Evolutionary conservation across 148 eudicot species (phyloP).

Genomic region (Chenopodium album): DNA sequence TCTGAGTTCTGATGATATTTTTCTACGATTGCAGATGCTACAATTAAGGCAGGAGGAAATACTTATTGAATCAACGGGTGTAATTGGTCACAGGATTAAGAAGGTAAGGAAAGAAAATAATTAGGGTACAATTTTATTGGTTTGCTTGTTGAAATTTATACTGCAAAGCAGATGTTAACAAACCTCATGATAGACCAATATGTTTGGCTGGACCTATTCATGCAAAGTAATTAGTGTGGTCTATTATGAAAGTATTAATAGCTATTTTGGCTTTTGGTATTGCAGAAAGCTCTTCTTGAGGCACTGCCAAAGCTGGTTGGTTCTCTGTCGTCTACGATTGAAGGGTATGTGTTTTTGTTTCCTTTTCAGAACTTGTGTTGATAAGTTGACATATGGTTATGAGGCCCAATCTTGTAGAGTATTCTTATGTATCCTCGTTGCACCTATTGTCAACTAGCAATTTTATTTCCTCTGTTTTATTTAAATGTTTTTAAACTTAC

Average conservation of each 20-base stretch:
- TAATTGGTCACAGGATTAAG: slow-evolving; percentile 93
- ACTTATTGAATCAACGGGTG: slow-evolving; percentile 96
- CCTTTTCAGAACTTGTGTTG: slow-evolving; percentile 9
- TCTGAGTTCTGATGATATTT: not conserved
- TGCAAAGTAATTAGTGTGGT: not conserved
- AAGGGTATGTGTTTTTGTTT: slow-evolving; percentile 56
- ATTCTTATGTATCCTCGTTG: slow-evolving; percentile 1
- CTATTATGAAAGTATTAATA: slow-evolving; percentile 12
- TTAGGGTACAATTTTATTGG: not conserved
- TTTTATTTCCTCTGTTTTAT: not conserved
- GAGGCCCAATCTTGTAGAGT: not conserved
- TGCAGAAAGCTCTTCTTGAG: slow-evolving; percentile 86
- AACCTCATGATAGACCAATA: not conserved
- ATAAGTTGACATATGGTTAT: not conserved
- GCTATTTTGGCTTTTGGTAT: not conserved
- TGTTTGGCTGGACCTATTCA: not conserved
- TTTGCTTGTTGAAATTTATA: not conserved
- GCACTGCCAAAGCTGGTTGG: slow-evolving; percentile 74
- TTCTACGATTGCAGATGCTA: slow-evolving; percentile 49
- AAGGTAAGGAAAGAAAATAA: slow-evolving; percentile 48
- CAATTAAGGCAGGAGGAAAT: slow-evolving; percentile 63
- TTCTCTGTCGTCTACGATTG: slow-evolving; percentile 56
- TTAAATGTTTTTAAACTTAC: slow-evolving; percentile 13
- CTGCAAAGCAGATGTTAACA: not conserved
- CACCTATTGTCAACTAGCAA: not conserved